Conservation (phyloP, 2,329 filamentous ascomycete species). For the Diaporthe citri region DNA sequence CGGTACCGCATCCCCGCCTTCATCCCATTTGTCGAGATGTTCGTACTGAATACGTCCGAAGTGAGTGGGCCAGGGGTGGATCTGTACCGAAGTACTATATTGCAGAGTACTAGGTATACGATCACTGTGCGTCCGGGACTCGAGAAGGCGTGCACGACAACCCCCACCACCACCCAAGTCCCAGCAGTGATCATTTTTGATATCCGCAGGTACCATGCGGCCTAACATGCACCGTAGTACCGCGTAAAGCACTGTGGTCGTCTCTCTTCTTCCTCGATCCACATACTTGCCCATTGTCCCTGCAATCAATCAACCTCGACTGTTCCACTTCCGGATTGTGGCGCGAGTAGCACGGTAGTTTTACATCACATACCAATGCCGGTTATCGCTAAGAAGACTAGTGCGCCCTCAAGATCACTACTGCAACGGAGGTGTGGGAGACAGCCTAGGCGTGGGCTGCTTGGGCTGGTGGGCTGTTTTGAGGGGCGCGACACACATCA, state of each 20-base stretch:
- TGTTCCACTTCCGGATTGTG: slow-evolving; percentile 24
- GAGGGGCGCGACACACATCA: slow-evolving; percentile 7
- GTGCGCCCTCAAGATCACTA: neutral
- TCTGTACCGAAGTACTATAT: slow-evolving; percentile 2
- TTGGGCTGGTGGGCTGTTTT: slow-evolving; percentile 1
- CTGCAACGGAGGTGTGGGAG: slow-evolving; percentile 1
- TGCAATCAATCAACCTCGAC: slow-evolving; percentile 28
- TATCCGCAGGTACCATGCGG: slow-evolving; percentile 24
- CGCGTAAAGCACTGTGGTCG: slow-evolving; percentile 1
- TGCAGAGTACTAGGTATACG: neutral
- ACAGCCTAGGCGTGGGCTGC: slow-evolving; percentile 5
- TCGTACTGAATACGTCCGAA: slow-evolving; percentile 29
- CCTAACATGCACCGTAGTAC: neutral
- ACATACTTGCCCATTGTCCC: slow-evolving; percentile 8
- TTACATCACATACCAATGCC: slow-evolving; percentile 30
- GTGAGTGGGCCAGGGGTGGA: slow-evolving; percentile 20
- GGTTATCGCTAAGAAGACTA: slow-evolving; percentile 15
- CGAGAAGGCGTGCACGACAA: neutral
- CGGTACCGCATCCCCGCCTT: slow-evolving; percentile 21
- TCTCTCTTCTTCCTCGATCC: slow-evolving; percentile 9
- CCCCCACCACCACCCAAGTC: neutral
- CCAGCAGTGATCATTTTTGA: slow-evolving; percentile 23
- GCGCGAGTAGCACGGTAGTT: slow-evolving; percentile 21
- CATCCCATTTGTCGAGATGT: slow-evolving; percentile 22
- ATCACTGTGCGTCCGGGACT: neutral